These are phyloP conservation scores for Geotrichum carabidarum DNA, from an alignment of 1,139 yeast species.

Conservation along the genomic window DNA sequence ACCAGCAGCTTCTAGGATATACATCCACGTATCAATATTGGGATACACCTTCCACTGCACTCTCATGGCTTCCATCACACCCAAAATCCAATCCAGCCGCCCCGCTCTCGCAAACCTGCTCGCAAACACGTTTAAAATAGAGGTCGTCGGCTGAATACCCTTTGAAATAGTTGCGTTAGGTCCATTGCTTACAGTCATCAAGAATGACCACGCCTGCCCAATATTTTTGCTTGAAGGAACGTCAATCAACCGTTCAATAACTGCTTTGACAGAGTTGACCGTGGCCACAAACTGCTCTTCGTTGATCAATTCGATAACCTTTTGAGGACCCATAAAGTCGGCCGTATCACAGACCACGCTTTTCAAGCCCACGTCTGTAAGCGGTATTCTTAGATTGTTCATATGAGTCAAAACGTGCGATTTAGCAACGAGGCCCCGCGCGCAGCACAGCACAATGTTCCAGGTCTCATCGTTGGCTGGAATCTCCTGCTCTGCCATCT, in stretches of 20 bases:
- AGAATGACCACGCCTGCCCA: slow-evolving; percentile 15
- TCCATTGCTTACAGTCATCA: slow-evolving; percentile 16
- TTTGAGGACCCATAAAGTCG: slow-evolving; percentile 25
- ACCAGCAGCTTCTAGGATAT: slow-evolving; percentile 26
- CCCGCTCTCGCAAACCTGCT: slow-evolving; percentile 22
- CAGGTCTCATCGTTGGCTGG: slow-evolving; percentile 41
- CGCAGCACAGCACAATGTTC: slow-evolving; percentile 32
- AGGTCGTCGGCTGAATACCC: slow-evolving; percentile 22
- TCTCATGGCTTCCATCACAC: slow-evolving; percentile 24
- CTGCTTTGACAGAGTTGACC: slow-evolving; percentile 18
- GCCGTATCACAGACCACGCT: slow-evolving; percentile 25
- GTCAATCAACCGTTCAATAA: slow-evolving; percentile 20
- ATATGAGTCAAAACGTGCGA: slow-evolving; percentile 24
- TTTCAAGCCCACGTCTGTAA: slow-evolving; percentile 25
- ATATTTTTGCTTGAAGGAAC: slow-evolving; percentile 17
- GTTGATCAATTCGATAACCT: slow-evolving; percentile 23
- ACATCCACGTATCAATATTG: slow-evolving; percentile 22
- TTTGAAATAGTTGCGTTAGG: slow-evolving; percentile 22
- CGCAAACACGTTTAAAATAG: slow-evolving; percentile 27
- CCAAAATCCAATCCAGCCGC: slow-evolving; percentile 30
- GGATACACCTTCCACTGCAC: slow-evolving; percentile 24
- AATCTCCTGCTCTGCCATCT: slow-evolving; percentile 35
- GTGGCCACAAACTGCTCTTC: slow-evolving; percentile 18
- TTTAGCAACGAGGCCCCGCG: slow-evolving; percentile 25
- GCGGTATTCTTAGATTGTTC: slow-evolving; percentile 25